Percentiles rank a stretch among this genome's conserved stretches.
Conservation (phyloP, 2,329 filamentous ascomycete genomes). For the Xylaria digitata region DNA sequence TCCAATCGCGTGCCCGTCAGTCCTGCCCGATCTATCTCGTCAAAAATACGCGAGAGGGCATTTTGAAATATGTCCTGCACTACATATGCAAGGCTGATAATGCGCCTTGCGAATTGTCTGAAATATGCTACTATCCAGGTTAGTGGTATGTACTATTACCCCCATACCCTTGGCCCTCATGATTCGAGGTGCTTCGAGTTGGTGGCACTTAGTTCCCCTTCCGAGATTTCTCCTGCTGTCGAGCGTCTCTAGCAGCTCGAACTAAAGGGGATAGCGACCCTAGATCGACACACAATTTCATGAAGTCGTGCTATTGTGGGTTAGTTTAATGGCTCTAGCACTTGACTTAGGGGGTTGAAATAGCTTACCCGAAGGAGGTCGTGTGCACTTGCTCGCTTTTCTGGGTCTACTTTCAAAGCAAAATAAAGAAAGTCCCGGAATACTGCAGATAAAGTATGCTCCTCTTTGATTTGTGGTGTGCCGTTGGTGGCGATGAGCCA, state of each 20-base stretch:
- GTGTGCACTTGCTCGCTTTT: constrained; percentile 94
- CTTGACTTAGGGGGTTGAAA: constrained; percentile 27
- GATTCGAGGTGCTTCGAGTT: constrained; percentile 22
- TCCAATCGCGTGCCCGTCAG: constrained; percentile 32
- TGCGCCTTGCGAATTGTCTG: constrained; percentile 26
- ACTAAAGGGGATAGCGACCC: constrained; percentile 87
- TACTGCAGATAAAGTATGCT: constrained; percentile 80
- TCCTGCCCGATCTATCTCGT: constrained; percentile 32
- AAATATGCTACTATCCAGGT: constrained; percentile 40
- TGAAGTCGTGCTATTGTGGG: constrained; percentile 76
- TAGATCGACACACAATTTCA: constrained; percentile 79
- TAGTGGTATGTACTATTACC: constrained; percentile 27
- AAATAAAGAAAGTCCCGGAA: constrained; percentile 94
- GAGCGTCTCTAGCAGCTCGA: constrained; percentile 83
- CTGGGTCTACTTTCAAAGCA: constrained; percentile 94
- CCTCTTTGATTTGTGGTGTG: constrained; percentile 94
- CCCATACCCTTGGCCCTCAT: constrained; percentile 15
- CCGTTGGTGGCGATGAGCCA: constrained; percentile 98
- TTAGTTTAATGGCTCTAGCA: constrained; percentile 38
- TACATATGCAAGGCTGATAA: constrained; percentile 29
- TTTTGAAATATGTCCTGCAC: constrained; percentile 31
- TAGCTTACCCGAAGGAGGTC: constrained; percentile 86
- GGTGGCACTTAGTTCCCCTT: constrained; percentile 61
- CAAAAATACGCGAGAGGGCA: constrained; percentile 24
- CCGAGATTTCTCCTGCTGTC: constrained; percentile 84